phyloP scores from a whole-genome alignment of 371 early-diverging fungal species.

The Ordospora pajunii region DNA sequence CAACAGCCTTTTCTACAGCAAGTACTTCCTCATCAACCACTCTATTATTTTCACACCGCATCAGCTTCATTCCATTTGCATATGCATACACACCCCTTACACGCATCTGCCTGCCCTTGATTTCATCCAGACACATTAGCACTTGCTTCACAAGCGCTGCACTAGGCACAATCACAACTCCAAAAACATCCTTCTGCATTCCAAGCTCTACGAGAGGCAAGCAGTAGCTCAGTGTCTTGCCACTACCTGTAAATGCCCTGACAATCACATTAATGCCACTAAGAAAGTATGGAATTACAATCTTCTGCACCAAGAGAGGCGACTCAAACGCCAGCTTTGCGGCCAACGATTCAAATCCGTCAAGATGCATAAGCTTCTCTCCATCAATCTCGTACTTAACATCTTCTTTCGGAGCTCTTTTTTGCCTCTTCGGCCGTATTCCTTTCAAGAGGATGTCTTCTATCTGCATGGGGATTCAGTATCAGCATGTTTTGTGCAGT shows the following conservation, averaged over 20 bases:
- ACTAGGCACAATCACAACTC: conserved; percentile 43
- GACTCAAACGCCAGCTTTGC: neutral
- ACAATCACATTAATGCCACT: conserved; percentile 49
- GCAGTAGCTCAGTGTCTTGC: conserved; percentile 57
- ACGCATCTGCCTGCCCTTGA: neutral
- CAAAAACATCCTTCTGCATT: conserved; percentile 8
- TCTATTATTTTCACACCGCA: neutral
- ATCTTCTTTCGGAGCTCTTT: neutral
- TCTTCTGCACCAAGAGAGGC: conserved; percentile 33
- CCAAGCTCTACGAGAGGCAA: conserved; percentile 52
- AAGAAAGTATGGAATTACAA: conserved; percentile 42
- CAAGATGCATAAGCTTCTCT: neutral
- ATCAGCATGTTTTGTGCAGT: neutral
- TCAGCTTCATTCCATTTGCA: neutral
- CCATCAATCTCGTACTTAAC: neutral
- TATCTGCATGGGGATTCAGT: conserved; percentile 1
- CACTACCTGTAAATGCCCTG: conserved; percentile 55
- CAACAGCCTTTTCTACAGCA: neutral
- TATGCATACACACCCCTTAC: neutral
- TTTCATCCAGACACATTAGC: neutral
- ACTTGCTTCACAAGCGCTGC: conserved; percentile 39
- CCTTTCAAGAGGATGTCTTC: conserved; percentile 36
- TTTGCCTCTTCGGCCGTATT: conserved; percentile 2
- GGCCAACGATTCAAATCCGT: neutral
- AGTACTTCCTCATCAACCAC: neutral